phyloP scores from a whole-genome alignment of 495 filamentous ascomycete species.

The Thozetella sp. region DNA sequence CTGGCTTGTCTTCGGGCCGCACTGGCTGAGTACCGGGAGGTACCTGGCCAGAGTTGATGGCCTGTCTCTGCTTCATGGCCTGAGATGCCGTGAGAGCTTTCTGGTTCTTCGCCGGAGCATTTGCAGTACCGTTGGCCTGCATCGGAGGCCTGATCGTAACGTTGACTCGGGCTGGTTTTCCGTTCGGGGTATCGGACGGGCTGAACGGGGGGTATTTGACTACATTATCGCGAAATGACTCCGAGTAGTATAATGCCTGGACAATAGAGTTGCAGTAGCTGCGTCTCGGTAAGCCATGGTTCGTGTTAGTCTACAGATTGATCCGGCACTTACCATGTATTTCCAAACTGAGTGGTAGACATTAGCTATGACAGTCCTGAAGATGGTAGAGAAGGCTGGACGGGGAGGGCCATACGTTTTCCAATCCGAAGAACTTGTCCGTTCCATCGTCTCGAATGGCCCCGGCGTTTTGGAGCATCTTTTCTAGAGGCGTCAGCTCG shows the following conservation, averaged over 20 bases:
- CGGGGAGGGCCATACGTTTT: constrained; percentile 67
- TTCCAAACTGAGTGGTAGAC: constrained; percentile 88
- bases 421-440: constrained; percentile 98
- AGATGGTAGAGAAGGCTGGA: constrained; percentile 6
- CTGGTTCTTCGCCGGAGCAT: constrained; percentile 46
- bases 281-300: constrained; percentile 21
- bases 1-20: constrained; percentile 69
- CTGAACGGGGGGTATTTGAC: constrained; percentile 80
- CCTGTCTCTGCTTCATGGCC: constrained; percentile 43
- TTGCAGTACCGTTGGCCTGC: constrained; percentile 42
- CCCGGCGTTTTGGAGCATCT: constrained; percentile 77
- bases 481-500: constrained; percentile 79
- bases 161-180: constrained; percentile 42
- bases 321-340: constrained; percentile 77
- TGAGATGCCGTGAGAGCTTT: constrained; percentile 35
- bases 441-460: constrained; percentile 83
- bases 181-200: constrained; percentile 45
- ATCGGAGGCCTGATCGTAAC: constrained; percentile 48
- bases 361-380: constrained; percentile 17
- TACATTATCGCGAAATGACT: constrained; percentile 92
- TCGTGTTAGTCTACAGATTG: not conserved
- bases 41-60: constrained; percentile 40
- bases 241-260: constrained; percentile 95
- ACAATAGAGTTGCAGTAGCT: constrained; percentile 98
- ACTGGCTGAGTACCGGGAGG: constrained; percentile 31